Base-by-base conservation (phyloP, 257 asterid genomes). In the Nicotiana benthamiana region DNA sequence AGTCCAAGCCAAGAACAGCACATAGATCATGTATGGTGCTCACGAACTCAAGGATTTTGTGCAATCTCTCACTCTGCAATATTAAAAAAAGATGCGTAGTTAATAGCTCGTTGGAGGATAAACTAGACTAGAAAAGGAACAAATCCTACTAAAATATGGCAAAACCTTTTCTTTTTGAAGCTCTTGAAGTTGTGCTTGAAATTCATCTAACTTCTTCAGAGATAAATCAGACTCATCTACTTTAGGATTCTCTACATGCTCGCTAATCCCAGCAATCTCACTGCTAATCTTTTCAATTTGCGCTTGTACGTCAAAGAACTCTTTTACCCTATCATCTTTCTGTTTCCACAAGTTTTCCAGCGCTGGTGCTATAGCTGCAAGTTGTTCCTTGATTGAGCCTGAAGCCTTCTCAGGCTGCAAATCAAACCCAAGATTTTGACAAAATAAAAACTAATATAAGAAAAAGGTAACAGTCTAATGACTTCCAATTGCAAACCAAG, bases 311-410 rank as follows among this genome's bases (percentile, higher is more conserved):
- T 96, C 96, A 48, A 89, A 86, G 81, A 96, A 94, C 81, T 96
- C 93, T 61, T 87, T 89, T 72, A 90, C 84, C 82, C 97, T 90
- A 83, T 92, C 97, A 53, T 96, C 97, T 83, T 96, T 96, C 84
- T 89, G 91, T 66, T 87, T 82, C 97, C 96, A 89, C 75, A 92
- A 88, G 60, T 94, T 91, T 82, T 95, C 97, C 88, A 94, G 79
- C 12, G 91, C 89, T 1, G 98, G 99, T 75, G 96, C 93, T 81
- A 94, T 91, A 81, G 92, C 94, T 72, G 84, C 94, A 63, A 96
- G 96, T 86, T 96, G 99, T 82, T 96, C 98, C 83, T 94, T 96
- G 84, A 96, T 92, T 11, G 98, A 90, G 81, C 97, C 97, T 20
- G 87, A 43, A 28, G 89, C 91, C 87, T 90, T 92, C 81, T 92